These are phyloP conservation scores for Backusella westeae DNA, from an alignment of 192 early-diverging fungal species.

Conservation along the genomic window DNA sequence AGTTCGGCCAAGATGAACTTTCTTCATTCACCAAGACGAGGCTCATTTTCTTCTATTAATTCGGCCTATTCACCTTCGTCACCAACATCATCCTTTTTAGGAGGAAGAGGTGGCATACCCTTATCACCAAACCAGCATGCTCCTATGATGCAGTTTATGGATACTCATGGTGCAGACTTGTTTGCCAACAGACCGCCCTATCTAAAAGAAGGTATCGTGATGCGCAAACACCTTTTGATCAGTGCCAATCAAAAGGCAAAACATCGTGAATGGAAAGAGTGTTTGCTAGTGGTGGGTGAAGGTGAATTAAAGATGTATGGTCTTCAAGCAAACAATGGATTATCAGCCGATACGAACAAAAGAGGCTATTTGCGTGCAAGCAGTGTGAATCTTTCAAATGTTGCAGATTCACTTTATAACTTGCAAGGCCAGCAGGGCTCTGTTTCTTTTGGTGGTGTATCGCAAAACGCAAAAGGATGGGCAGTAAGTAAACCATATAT, in stretches of 20 bases:
- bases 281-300: slow-evolving; percentile 69
- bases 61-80: slow-evolving; percentile 15
- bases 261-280: slow-evolving; percentile 84
- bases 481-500: background rate
- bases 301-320: slow-evolving; percentile 85
- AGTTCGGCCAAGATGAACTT: slow-evolving; percentile 4
- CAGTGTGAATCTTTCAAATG: slow-evolving; percentile 20
- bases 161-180: slow-evolving; percentile 1
- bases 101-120: background rate
- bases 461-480: background rate
- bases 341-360: slow-evolving; percentile 22
- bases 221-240: slow-evolving; percentile 86
- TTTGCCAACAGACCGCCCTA: slow-evolving; percentile 34
- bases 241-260: slow-evolving; percentile 74
- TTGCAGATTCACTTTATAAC: slow-evolving; percentile 23
- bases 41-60: slow-evolving; percentile 25
- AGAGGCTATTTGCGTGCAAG: slow-evolving; percentile 28
- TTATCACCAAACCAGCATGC: background rate
- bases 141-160: slow-evolving; percentile 12
- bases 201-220: slow-evolving; percentile 73
- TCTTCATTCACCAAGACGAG: slow-evolving; percentile 7
- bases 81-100: background rate
- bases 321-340: slow-evolving; percentile 48
- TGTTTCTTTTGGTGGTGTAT: background rate
- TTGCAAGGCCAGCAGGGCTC: background rate